Conservation (phyloP, 768 basidiomycete species). For the Psilocybe subaeruginosa region DNA sequence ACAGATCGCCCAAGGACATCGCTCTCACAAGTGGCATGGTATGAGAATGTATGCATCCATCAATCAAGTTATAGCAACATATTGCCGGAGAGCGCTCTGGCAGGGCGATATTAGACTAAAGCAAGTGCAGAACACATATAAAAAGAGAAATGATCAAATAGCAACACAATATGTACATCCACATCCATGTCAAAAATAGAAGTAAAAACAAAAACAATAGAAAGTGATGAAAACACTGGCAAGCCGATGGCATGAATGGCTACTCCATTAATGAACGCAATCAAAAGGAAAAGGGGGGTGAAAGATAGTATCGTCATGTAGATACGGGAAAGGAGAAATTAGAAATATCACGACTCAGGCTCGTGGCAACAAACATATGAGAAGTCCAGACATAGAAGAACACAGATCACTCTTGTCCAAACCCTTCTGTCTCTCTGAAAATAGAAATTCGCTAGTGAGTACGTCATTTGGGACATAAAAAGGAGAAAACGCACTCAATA, state of each 20-base stretch:
- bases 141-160: constrained; percentile 8
- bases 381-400: not conserved
- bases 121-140: constrained; percentile 1
- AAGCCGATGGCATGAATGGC: not conserved
- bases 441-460: not conserved
- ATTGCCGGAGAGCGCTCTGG: not conserved
- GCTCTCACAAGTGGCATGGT: not conserved
- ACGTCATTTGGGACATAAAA: constrained; percentile 8
- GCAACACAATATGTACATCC: constrained; percentile 20
- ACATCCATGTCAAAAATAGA: constrained; percentile 9
- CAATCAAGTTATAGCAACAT: not conserved
- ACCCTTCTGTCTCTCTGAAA: constrained; percentile 76
- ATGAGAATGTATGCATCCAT: not conserved
- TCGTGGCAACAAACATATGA: not conserved
- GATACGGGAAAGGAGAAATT: constrained; percentile 13
- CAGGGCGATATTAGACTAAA: not conserved
- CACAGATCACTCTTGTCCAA: constrained; percentile 57
- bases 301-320: constrained; percentile 13
- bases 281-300: not conserved
- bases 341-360: not conserved
- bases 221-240: not conserved
- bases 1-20: not conserved
- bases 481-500: constrained; percentile 62
- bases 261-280: not conserved
- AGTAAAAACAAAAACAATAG: constrained; percentile 2